Percentiles rank a stretch among this genome's conserved stretches.
These are phyloP conservation scores for Trametes cinnabarina DNA, from an alignment of 768 basidiomycete genomes.

Conservation along the genomic window DNA sequence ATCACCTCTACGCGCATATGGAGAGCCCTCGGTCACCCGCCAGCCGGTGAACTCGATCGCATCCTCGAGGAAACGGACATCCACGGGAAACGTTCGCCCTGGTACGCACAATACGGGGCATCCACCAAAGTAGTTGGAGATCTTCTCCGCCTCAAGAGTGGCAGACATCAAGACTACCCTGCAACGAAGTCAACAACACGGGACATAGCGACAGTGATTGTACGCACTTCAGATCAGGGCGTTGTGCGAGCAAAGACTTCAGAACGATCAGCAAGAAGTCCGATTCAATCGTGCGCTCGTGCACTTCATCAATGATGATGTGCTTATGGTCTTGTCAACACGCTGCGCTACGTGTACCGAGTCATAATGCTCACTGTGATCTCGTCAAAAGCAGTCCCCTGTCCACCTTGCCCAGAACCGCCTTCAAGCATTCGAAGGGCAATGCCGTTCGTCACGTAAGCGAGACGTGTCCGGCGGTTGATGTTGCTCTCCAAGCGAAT, in stretches of 20 bases:
- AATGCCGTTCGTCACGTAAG: constrained; percentile 92
- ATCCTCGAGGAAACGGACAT: constrained; percentile 84
- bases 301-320: constrained; percentile 94
- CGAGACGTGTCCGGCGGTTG: constrained; percentile 70
- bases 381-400: constrained; percentile 86
- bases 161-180: constrained; percentile 97
- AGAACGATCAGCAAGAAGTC: constrained; percentile 95
- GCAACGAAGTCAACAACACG: not conserved
- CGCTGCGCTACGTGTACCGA: not conserved
- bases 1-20: constrained; percentile 69
- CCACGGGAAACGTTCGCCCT: constrained; percentile 93
- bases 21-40: constrained; percentile 76
- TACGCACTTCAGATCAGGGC: constrained; percentile 79
- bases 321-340: constrained; percentile 48
- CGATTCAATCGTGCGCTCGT: constrained; percentile 95
- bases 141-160: constrained; percentile 88
- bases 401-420: constrained; percentile 64
- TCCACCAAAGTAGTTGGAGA: constrained; percentile 84
- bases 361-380: constrained; percentile 64
- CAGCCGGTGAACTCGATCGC: constrained; percentile 80
- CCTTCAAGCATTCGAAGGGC: constrained; percentile 96
- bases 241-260: constrained; percentile 72
- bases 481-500: constrained; percentile 90
- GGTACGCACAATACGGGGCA: constrained; percentile 86
- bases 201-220: not conserved